Evolutionary conservation across 129 eudicot genomes (phyloP), one percentile per base, ranked within the genome.

Genomic region (Cynara cardunculus): DNA sequence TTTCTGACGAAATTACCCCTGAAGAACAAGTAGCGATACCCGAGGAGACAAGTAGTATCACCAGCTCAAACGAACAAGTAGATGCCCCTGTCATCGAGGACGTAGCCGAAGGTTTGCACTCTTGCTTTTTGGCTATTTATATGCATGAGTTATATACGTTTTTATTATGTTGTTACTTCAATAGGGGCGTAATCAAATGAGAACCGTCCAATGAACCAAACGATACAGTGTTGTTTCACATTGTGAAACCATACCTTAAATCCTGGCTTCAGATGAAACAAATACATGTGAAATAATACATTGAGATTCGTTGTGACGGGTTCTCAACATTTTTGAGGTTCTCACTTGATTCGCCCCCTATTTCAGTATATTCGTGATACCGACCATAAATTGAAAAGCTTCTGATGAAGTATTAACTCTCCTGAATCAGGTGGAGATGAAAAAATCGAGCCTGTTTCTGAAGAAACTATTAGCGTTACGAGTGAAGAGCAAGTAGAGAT

Each of bases 61-160:
- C 13, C 6, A 78, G 82, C 77, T 81, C 90, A 81, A 77, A 59
- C 61, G 82, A 41, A 74, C 83, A 83, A 84, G 46, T 72, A 78
- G 81, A 77, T n/a, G 49, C 70, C 32, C 76, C 84, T 26, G 10
- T 59, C 32, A 13, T 44, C 7, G 64, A 21, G 26, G 85, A 82
- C 79, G 14, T 62, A 32, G 62, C 24, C 13, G 71, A 76, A 90
- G 91, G 96, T 90, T 74, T 76, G 83, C 64, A 56, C 5, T 69
- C 79, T 72, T 75, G 74, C 71, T 72, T 44, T 72, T 83, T 56
- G 19, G 9, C 10, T 69, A 24, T 26, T 44, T 67, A 25, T 26
- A 67, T 64, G 30, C 41, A 35, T 35, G 44, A 65, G 78, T 46
- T 26, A 35, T 16, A 16, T 28, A 30, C 8, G 25, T 44, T 46